Percentiles rank a stretch among this genome's conserved stretches.
Evolutionary conservation across 768 basidiomycete genomes (phyloP).

Genomic region (Boletellus ananiceps): DNA sequence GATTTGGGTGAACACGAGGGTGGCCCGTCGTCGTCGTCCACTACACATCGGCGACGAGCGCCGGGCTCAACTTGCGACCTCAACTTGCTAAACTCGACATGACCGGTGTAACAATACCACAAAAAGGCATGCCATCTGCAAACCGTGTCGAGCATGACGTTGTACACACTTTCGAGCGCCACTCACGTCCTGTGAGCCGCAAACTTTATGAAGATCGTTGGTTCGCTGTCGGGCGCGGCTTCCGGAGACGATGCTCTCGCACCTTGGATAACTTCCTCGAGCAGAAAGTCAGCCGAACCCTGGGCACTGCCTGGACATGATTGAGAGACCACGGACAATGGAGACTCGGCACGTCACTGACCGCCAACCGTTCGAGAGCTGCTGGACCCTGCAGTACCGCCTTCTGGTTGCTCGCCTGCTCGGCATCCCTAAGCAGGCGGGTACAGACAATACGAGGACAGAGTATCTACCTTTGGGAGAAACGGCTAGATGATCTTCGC

Average conservation of each 20-base stretch:
- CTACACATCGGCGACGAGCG: neutral
- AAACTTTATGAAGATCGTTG: constrained; percentile 2
- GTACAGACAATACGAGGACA: neutral
- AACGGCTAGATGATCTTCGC: neutral
- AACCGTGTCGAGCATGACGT: neutral
- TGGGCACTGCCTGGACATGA: constrained; percentile 2
- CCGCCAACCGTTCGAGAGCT: constrained; percentile 9
- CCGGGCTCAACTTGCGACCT: constrained; percentile 6
- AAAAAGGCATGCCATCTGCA: constrained; percentile 15
- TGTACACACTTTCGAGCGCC: neutral
- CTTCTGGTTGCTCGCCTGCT: constrained; percentile 8
- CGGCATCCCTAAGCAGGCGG: neutral
- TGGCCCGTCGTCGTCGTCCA: neutral
- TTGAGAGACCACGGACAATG: constrained; percentile 5
- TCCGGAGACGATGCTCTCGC: neutral
- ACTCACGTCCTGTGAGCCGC: constrained; percentile 12
- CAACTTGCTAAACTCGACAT: constrained; percentile 9
- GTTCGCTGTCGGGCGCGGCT: neutral
- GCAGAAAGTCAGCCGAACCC: neutral
- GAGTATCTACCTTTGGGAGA: constrained; percentile 1
- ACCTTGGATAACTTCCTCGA: constrained; percentile 8
- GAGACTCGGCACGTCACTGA: neutral
- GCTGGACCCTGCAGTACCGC: neutral
- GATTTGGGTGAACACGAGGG: constrained; percentile 34
- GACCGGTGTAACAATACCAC: constrained; percentile 18